Percentiles rank a stretch among this genome's conserved stretches.
These are phyloP conservation scores for Neopestalotiopsis rosae DNA, from an alignment of 2,329 filamentous ascomycete species.

Conservation along the genomic window DNA sequence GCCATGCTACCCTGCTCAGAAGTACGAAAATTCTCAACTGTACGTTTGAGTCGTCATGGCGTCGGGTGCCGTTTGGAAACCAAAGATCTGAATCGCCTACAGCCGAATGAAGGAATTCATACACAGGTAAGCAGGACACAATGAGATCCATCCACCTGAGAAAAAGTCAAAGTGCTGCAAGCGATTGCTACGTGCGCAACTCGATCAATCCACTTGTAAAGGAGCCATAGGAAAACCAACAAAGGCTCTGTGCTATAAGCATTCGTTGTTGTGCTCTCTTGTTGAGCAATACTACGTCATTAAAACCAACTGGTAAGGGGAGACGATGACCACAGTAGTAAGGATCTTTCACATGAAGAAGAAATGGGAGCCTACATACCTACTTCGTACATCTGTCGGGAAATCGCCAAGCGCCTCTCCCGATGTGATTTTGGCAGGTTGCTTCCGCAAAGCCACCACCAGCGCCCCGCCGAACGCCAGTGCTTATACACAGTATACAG, in stretches of 20 bases:
- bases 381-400: neutral
- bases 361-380: neutral
- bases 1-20: too few species aligned
- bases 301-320: too few species aligned
- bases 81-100: too few species aligned
- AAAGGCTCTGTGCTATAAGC: conserved; percentile 1
- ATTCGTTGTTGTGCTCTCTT: neutral
- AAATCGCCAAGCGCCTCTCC: neutral
- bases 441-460: neutral
- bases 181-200: neutral
- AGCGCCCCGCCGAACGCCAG: neutral
- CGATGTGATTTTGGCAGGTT: neutral
- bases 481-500: neutral
- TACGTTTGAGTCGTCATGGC: too few species aligned
- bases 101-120: too few species aligned
- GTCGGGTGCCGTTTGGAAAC: too few species aligned
- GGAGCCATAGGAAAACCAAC: neutral
- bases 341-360: neutral
- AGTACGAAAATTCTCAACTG: too few species aligned
- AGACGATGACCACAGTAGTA: too few species aligned
- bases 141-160: neutral
- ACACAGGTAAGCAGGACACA: too few species aligned
- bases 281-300: too few species aligned
- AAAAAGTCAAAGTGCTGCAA: neutral
- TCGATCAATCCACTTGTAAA: neutral